Evolutionary conservation across 441 rosid species (phyloP).

Genomic region (Populus hybrid): DNA sequence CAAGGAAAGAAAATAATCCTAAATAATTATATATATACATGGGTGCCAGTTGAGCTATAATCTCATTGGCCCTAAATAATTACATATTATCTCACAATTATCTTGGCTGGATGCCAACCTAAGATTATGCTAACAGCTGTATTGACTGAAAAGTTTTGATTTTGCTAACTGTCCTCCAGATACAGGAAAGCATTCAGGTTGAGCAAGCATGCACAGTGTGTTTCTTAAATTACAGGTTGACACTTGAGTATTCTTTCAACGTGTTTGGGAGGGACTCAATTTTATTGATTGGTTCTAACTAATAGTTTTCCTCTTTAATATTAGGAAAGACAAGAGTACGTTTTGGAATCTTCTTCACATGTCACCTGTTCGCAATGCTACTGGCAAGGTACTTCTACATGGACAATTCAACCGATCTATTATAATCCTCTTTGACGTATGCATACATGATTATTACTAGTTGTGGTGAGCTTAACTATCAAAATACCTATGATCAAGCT

Average conservation of each 20-base stretch:
- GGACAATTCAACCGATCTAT: background rate
- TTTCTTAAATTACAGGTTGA: constrained; percentile 93
- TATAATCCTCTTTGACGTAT: background rate
- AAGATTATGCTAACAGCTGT: background rate
- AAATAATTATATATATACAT: no score
- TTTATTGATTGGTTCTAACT: constrained; percentile 19
- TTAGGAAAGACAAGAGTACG: constrained; percentile 71
- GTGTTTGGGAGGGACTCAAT: constrained; percentile 7
- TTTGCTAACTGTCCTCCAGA: constrained; percentile 35
- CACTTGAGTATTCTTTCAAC: constrained; percentile 33
- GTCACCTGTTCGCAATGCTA: constrained; percentile 85
- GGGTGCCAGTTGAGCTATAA: no score
- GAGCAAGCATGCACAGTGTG: constrained; percentile 87
- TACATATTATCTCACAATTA: background rate
- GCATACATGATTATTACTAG: no score
- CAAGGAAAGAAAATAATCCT: no score
- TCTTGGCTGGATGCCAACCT: background rate
- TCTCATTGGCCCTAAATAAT: no score
- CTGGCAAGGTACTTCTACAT: constrained; percentile 68
- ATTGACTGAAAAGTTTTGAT: background rate
- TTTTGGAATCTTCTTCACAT: constrained; percentile 92
- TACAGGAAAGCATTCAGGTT: constrained; percentile 54
- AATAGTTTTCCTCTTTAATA: constrained; percentile 22
- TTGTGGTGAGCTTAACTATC: background rate
- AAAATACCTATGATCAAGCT: background rate